Base-by-base conservation (phyloP, 495 filamentous ascomycete genomes). In the Xylaria castorea region DNA sequence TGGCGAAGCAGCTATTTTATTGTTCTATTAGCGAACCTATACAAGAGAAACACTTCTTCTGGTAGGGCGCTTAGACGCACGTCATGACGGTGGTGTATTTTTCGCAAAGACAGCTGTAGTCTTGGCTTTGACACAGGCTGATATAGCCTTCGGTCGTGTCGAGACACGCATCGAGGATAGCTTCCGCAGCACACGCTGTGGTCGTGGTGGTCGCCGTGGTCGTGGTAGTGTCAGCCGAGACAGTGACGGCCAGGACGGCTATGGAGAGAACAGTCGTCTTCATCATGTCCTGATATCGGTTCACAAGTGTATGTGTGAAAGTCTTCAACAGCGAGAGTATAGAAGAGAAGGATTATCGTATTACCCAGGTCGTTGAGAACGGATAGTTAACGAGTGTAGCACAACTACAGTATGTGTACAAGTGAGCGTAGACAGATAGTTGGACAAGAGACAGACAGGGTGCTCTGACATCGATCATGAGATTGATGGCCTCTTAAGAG, bases 161-260 rank as follows among this genome's bases (percentile, higher is more conserved):
- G 53, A 86, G 79, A 72, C 84, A 86, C 44, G 80, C 71, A 60
- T 85, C 83, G 76, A 86, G 80, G 68, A 85, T 83, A 71, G 83
- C 83, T 71, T 83, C 75, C 44, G 84, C 84, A 18, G 69, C 80
- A 66, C 84, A 86, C 9, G 71, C 73, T 7, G 74, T 68, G 36
- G 73, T 63, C 3, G 50, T 46, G 0, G 63, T 34, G 16, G 62
- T 46, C 0, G 61, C 65, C 1, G 70, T 67, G 34, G 79, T 76
- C 1, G 62, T 67, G 30, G 63, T 51, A 3, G 62, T 40, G 5
- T 65, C 27, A 9, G 70, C 70, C 14, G 55, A 61, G 38, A 25
- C 62, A 20, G 27, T 7, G 27, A 77, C 62, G 46, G 79, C 79
- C 66, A 84, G 73, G 53, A 79, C 36, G 55, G 79, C 80, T 40